Evolutionary conservation across 2,329 filamentous ascomycete genomes (phyloP), one percentile per base, ranked within the genome.

Genomic region (Sclerotinia trifoliorum): DNA sequence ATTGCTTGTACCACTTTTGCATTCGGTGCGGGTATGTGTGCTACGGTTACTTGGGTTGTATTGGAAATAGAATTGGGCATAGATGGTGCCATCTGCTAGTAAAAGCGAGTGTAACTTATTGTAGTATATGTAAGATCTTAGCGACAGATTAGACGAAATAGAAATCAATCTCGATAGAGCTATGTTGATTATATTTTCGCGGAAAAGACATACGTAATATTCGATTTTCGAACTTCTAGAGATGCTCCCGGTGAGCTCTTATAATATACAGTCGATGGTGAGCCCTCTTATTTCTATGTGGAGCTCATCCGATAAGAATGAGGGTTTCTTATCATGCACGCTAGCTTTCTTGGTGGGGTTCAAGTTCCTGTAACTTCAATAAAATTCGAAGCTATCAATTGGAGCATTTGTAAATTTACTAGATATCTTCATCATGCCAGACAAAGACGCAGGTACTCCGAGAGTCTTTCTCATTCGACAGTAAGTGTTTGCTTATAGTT

Each of bases 381-480:
- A 5, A 15, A 51, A 21, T 26, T 42, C 21, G 32, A 63, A 42
- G 32, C 21, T 39, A 49, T 62, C 32, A 21, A 19, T 63, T 26
- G 15, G 26, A 26, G 1, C n/a, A 52, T 39, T 8, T 17, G 13
- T 60, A 15, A 1, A 51, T 51, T 15, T 21, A 42, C 24, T 32
- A 42, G n/a, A 17, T 49, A 56, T 44, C 11, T 44, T 44, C 62
- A 77, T 66, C 55, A 79, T 79, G 78, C 73, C 76, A 42, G 77
- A 78, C 70, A 76, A 76, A 70, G 76, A 79, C 63, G 75, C 75
- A 57, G 73, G 74, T 19, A 78, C 79, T 26, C 79, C 79, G 5
- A 74, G 79, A 56, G 75, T 81, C n/a, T 80, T 80, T 68, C 77
- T 81, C 44, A 74, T 78, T 52, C 75, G 79, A 80, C 71, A 78